Evolutionary conservation across 2,329 filamentous ascomycete species (phyloP), one percentile per base, ranked within the genome.

Genomic region (Aspergillus candidus): DNA sequence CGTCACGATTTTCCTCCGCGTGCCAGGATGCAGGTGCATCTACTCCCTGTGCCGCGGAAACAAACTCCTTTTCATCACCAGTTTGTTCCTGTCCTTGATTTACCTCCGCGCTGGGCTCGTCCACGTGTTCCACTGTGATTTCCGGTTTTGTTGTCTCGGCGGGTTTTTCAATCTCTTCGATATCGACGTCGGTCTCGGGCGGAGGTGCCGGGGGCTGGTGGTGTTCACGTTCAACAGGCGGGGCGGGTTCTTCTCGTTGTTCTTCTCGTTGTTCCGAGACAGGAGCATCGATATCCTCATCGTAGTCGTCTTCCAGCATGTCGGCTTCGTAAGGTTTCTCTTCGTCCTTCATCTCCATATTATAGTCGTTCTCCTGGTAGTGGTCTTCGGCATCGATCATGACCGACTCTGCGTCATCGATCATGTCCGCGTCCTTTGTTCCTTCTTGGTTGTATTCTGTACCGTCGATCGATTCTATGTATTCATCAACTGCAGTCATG

Each of bases 361-460:
- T 57, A 29, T 60, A 44, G 32, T 56, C 50, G 34, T 55, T 54
- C 27, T 59, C 57, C 17, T 51, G 49, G 22, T 61, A 52, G 15
- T 59, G 50, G 12, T 58, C 55, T 37, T 65, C 60, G 11, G 57
- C 52, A 42, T 72, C 69, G 37, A 62, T 54, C 55, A 67, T 69
- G 10, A 66, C 59, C 18, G 56, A 59, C 47, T 67, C 63, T 18
- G 66, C 66, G 43, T 71, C 72, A 44, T 73, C 65, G 51, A 68
- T 66, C 65, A 74, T 69, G 55, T 75, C 71, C 38, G 73, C 72
- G 57, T 74, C 66, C 34, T 63, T 60, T 7, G 53, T 52, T 11
- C 38, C 53, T 29, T 63, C 58, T 15, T 59, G 53, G 11, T 58
- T 57, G 27, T 61, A 58, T 30, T 65, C 63, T 11, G 56, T 60